Conservation (phyloP, 805 yeast species). For the Barnettozyma botsteinii region DNA sequence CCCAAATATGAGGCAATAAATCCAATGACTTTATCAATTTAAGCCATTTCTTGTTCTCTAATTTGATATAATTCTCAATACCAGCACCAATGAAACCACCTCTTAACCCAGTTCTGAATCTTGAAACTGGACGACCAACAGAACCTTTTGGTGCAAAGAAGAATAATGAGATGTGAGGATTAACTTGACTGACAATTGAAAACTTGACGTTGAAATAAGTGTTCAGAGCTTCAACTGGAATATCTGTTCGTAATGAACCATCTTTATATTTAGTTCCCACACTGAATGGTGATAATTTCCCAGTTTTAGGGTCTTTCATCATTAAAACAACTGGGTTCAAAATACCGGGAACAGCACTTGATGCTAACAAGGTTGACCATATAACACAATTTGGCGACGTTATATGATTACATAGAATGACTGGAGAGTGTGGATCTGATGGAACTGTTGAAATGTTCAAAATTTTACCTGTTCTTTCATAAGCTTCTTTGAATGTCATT, state of each 20-base stretch:
- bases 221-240: slow-evolving; percentile 68
- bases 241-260: slow-evolving; percentile 73
- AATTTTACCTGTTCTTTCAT: slow-evolving; percentile 59
- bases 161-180: slow-evolving; percentile 74
- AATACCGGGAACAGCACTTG: slow-evolving; percentile 81
- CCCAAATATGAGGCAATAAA: slow-evolving; percentile 58
- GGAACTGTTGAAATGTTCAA: slow-evolving; percentile 76
- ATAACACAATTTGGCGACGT: slow-evolving; percentile 77
- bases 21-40: slow-evolving; percentile 60
- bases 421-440: slow-evolving; percentile 77
- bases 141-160: slow-evolving; percentile 76
- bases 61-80: slow-evolving; percentile 59
- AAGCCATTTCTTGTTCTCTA: slow-evolving; percentile 75
- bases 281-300: slow-evolving; percentile 54
- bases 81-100: slow-evolving; percentile 78
- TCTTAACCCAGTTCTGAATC: slow-evolving; percentile 53
- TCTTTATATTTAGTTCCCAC: slow-evolving; percentile 72
- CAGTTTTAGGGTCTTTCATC: slow-evolving; percentile 46
- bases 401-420: slow-evolving; percentile 66
- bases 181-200: slow-evolving; percentile 74
- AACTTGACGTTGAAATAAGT: slow-evolving; percentile 72
- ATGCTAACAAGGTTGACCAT: slow-evolving; percentile 74
- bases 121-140: slow-evolving; percentile 71
- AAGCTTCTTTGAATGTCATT: slow-evolving; percentile 65
- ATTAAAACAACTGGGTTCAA: slow-evolving; percentile 73